Base-by-base conservation (phyloP, 768 basidiomycete species). In the Mycena rosella region DNA sequence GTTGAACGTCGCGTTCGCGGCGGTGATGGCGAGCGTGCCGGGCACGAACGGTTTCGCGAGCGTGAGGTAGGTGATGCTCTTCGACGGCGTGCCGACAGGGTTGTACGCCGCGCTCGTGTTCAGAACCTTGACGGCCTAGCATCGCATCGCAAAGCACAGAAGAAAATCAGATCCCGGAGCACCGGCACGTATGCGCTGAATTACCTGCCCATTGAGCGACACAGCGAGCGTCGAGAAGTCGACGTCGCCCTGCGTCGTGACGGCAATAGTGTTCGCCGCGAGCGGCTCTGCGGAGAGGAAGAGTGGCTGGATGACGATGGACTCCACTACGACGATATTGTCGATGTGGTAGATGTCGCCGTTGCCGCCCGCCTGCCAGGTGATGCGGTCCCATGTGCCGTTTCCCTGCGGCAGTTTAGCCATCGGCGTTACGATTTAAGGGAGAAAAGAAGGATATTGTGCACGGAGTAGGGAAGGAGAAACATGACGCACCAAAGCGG, bases 271-370 rank as follows among this genome's bases (percentile, higher is more conserved):
- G 63, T 86, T 83, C 70, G 78, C 83, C 8, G 78, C 79, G 13
- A 88, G 65, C 0, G 87, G 87, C 66, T 87, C 87, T 0, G 86
- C 87, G 62, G 84, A 84, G 68, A 88, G 76, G 70, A 88, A 83
- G 63, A 83, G 71, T 5, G 87, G 87, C 2, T 77, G 71, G 32
- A 88, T 75, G 54, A 83, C 73, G 63, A 88, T 85, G 40, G 74
- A 71, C 82, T 85, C 47, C 11, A 60, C 77, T 55, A 88, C 78
- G 10, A 82, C 75, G 45, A 87, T 77, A 72, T 88, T 87, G 73
- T 86, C 85, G 34, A 88, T 76, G 67, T 86, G 82, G 71, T 86
- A 88, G 54, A 76, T 69, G 51, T 84, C 87, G 7, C 86, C 86
- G 67, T 82, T 82, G 15, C 60, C 82, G 32, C 80, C 79, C 13